Base-by-base conservation (phyloP, 345 rosid genomes). In the Euphorbia pulcherrima region DNA sequence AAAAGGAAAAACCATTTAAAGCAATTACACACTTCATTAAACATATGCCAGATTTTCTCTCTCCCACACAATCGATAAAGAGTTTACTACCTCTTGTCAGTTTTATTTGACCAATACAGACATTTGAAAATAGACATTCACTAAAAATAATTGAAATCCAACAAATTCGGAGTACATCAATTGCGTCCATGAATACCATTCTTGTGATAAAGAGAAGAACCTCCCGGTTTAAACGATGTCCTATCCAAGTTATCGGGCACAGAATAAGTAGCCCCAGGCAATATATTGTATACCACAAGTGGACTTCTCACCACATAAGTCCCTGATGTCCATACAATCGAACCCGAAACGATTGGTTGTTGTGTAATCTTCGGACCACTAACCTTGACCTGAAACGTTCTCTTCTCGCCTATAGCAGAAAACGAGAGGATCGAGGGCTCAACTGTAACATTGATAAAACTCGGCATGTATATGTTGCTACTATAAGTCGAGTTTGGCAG, bases 301-400 rank as follows among this genome's bases (percentile, higher is more conserved):
- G 80, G 86, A 21, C 80, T 81, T 58, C 82, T 73, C 52, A 80
- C 88, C n/a, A 8, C 48, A 54, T 75, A 58, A 52, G 12, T 16
- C 18, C 54, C 84, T 16, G 79, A 74, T n/a, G 35, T 64, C 82
- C 83, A 85, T 14, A 50, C 13, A 10, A 85, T 75, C 13, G 67
- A 54, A 16, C 76, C 83, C 1, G 81, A 82, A 30, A 41, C 26
- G 18, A 78, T 79, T 26, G 72, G 61, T 50, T 77, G 67, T 68
- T 80, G 83, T 2, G n/a, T 23, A 26, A 75, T 75, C 4, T 1
- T 7, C 6, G 71, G 73, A 28, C 84, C 83, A 0, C 11, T 5
- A 33, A 83, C 72, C 40, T 33, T 75, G 52, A 83, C 69, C 0
- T 57, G 27, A 66, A 73, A 83, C 0, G 82, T 72, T 59, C 65